These are phyloP conservation scores for Crithidia expoeki DNA, from an alignment of 208 protist species.

Conservation along the genomic window DNA sequence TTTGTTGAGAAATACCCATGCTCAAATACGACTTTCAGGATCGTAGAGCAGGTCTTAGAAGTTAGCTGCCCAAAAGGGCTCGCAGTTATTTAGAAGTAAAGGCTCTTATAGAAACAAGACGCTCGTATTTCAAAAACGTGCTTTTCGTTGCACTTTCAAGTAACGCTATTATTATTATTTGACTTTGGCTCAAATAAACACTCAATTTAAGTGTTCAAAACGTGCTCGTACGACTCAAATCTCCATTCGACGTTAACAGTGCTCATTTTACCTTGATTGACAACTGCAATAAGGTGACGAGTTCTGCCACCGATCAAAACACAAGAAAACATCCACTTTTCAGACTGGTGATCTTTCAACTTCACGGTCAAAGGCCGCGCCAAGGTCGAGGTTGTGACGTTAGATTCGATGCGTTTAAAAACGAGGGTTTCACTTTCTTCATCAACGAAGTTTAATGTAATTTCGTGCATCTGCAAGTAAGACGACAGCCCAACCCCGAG, in stretches of 20 bases:
- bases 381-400: background rate
- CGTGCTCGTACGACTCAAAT: background rate
- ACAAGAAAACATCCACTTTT: constrained; percentile 17
- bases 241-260: background rate
- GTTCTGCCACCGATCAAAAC: background rate
- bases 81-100: too few species aligned
- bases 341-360: constrained; percentile 6
- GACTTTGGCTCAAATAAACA: too few species aligned
- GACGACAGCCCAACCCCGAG: constrained; percentile 33
- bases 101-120: too few species aligned
- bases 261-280: background rate
- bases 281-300: background rate
- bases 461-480: constrained; percentile 15
- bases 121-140: too few species aligned
- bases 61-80: too few species aligned
- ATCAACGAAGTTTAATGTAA: constrained; percentile 9
- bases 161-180: too few species aligned
- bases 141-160: too few species aligned
- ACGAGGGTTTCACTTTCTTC: background rate
- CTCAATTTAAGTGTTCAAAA: background rate
- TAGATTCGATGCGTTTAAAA: background rate
- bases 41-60: too few species aligned
- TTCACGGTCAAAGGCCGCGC: constrained; percentile 13
- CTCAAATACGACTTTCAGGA: too few species aligned
- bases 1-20: too few species aligned